phyloP scores from a whole-genome alignment of 768 basidiomycete genomes.

The Mycena rebaudengoi region DNA sequence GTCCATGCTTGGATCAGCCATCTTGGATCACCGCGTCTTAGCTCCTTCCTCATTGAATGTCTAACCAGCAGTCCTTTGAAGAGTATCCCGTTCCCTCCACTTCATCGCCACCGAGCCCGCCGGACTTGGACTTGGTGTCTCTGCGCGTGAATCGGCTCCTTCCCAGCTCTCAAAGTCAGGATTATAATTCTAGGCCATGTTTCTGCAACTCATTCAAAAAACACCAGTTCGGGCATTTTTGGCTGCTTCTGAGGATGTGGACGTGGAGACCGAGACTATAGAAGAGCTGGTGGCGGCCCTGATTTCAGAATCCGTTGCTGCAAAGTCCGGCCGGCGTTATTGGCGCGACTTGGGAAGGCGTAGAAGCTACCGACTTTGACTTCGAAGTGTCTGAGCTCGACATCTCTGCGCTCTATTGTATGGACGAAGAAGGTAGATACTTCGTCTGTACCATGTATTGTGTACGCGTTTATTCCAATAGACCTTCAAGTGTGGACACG shows the following conservation, averaged over 20 bases:
- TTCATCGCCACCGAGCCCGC: too few relatives aligned
- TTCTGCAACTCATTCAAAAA: conserved; percentile 12
- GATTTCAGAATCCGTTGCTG: conserved; percentile 26
- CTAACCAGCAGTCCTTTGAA: too few relatives aligned
- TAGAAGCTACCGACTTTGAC: conserved; percentile 12
- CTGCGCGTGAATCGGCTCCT: neutral
- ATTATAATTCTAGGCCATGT: neutral
- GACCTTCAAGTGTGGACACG: conserved; percentile 60
- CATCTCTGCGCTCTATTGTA: conserved; percentile 46
- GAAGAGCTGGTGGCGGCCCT: conserved; percentile 69
- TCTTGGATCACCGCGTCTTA: too few relatives aligned
- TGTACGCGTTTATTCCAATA: conserved; percentile 3
- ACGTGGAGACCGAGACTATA: conserved; percentile 69
- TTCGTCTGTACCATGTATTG: neutral
- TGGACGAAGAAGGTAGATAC: conserved; percentile 53
- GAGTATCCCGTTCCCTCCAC: too few relatives aligned
- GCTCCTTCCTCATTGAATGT: too few relatives aligned
- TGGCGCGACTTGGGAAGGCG: neutral
- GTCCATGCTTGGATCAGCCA: too few relatives aligned
- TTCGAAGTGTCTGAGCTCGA: conserved; percentile 34
- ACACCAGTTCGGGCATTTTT: conserved; percentile 67
- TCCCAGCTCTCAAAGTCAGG: conserved; percentile 8
- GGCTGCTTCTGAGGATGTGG: conserved; percentile 75
- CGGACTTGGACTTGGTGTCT: too few relatives aligned
- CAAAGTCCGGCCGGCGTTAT: too few relatives aligned